These are phyloP conservation scores for Poa annua DNA, from an alignment of 176 grass and related monocot species.

Conservation along the genomic window DNA sequence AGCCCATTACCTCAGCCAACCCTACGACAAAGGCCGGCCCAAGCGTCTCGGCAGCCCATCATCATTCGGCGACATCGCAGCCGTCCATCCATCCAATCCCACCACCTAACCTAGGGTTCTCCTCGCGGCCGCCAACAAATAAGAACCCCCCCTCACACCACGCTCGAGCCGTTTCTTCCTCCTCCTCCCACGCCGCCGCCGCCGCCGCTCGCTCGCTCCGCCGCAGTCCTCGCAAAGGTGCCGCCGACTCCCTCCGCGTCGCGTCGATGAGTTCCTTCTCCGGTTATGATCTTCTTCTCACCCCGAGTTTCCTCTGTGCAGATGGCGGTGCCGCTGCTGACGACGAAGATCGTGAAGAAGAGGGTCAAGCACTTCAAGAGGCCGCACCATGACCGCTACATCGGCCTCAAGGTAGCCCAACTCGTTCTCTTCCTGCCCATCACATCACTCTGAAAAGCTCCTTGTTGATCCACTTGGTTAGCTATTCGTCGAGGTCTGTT, in stretches of 20 bases:
- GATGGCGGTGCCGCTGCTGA: slow-evolving; percentile 75
- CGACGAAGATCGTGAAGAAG: slow-evolving; percentile 86
- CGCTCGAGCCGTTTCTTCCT: background rate
- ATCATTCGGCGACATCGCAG: background rate
- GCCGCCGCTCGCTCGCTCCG: background rate
- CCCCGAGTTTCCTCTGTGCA: slow-evolving; percentile 7
- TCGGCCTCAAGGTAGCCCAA: slow-evolving; percentile 62
- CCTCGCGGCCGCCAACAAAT: background rate
- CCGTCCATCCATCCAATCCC: background rate
- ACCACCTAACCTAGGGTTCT: background rate
- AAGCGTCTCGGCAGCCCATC: background rate
- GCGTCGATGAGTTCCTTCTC: background rate
- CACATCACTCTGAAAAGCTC: too few relatives aligned
- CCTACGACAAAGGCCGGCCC: background rate
- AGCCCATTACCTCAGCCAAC: background rate
- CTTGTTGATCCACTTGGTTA: background rate
- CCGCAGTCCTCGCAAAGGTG: slow-evolving; percentile 32
- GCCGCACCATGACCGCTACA: slow-evolving; percentile 74
- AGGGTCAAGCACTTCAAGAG: slow-evolving; percentile 83
- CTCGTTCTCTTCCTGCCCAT: background rate
- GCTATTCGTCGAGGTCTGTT: background rate
- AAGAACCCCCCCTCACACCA: background rate
- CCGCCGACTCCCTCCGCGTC: too few relatives aligned
- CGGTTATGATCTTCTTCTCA: background rate
- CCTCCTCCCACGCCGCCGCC: background rate